Percentiles rank a stretch among this genome's conserved stretches.
Conservation (phyloP, 140 eudicot species). For the Flaveria floridana region DNA sequence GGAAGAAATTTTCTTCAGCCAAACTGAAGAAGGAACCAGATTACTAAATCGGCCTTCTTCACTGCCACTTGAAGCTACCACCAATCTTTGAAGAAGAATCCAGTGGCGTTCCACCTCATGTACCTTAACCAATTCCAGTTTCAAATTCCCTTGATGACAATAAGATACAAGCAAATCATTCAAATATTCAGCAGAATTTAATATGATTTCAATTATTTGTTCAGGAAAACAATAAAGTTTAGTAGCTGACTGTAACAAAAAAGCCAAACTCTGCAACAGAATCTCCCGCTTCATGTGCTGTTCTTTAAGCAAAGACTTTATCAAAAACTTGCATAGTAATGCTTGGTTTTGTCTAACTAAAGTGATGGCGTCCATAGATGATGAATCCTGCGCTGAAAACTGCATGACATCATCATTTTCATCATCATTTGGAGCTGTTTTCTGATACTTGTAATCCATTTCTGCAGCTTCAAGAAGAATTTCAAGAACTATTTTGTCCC, state of each 20-base stretch:
- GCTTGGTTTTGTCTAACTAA: constrained; percentile 82
- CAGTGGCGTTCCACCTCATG: constrained; percentile 71
- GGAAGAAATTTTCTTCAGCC: constrained; percentile 70
- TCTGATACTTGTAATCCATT: constrained; percentile 53
- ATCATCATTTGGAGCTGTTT: constrained; percentile 34
- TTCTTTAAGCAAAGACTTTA: constrained; percentile 53
- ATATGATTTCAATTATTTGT: constrained; percentile 69
- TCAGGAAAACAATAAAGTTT: constrained; percentile 73
- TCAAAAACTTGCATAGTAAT: constrained; percentile 63
- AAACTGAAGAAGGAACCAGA: constrained; percentile 68
- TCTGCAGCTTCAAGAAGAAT: constrained; percentile 92
- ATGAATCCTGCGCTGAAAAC: constrained; percentile 49
- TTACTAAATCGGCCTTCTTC: constrained; percentile 56
- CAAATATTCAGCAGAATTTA: constrained; percentile 63
- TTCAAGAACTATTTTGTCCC: constrained; percentile 81
- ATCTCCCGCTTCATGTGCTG: constrained; percentile 79
- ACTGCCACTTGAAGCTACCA: constrained; percentile 81
- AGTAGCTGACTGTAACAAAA: constrained; percentile 77
- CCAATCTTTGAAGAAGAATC: constrained; percentile 78
- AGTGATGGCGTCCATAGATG: constrained; percentile 77
- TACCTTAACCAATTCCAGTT: constrained; percentile 44
- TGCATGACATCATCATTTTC: constrained; percentile 51
- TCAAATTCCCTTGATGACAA: constrained; percentile 56
- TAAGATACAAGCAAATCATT: constrained; percentile 53
- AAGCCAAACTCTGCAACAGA: constrained; percentile 79